phyloP scores from a whole-genome alignment of 2,329 filamentous ascomycete species.

The Parascedosporium putredinis region DNA sequence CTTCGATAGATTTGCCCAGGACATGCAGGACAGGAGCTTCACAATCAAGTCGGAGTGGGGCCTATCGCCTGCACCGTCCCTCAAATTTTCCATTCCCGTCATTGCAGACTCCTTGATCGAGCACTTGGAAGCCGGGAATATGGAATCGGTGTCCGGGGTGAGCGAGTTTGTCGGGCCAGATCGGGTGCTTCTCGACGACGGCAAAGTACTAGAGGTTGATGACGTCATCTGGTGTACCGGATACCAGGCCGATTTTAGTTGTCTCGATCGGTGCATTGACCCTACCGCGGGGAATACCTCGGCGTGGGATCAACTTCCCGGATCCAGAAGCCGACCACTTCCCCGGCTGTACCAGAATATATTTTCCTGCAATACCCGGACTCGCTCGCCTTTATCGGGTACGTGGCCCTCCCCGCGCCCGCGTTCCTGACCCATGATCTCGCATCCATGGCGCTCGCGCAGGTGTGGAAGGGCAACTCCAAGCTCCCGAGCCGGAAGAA shows the following conservation, averaged over 20 bases:
- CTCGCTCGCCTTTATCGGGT: constrained; percentile 32
- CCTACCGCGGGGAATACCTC: constrained; percentile 12
- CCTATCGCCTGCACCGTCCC: constrained; percentile 16
- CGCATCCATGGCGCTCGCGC: constrained; percentile 30
- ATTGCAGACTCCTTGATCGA: constrained; percentile 19
- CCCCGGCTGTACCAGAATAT: constrained; percentile 31
- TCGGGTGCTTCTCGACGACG: constrained; percentile 16
- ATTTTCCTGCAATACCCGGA: constrained; percentile 32
- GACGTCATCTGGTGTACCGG: constrained; percentile 24
- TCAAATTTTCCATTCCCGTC: constrained; percentile 17
- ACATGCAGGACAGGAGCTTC: constrained; percentile 17
- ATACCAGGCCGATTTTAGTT: constrained; percentile 21
- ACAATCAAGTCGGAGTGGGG: constrained; percentile 19
- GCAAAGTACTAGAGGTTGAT: constrained; percentile 18
- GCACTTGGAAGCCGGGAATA: constrained; percentile 25
- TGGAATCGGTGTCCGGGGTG: constrained; percentile 21
- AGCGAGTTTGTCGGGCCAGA: not conserved
- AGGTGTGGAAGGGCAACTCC: constrained; percentile 26
- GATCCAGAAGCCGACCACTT: constrained; percentile 18
- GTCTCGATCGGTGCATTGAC: constrained; percentile 18
- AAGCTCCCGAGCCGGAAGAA: constrained; percentile 18
- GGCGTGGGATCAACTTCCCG: not conserved
- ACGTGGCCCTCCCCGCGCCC: constrained; percentile 22
- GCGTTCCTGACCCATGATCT: constrained; percentile 30
- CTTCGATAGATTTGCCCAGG: constrained; percentile 10